Base-by-base conservation (phyloP, 192 early-diverging fungal genomes). In the Coemansia sp. region DNA sequence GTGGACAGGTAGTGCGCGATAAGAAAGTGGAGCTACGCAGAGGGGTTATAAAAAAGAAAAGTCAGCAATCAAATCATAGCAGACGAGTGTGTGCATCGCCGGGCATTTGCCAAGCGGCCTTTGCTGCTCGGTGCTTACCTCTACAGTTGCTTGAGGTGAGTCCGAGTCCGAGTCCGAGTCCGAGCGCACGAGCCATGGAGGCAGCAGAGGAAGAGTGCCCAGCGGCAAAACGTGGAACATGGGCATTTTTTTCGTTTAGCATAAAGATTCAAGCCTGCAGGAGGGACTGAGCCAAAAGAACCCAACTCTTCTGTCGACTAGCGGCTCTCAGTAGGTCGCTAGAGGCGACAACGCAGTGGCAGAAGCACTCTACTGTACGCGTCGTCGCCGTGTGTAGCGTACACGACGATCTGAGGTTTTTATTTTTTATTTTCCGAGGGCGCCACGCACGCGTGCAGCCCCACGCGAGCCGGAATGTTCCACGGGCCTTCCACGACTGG, bases 1-100 rank as follows among this genome's bases (percentile, higher is more conserved):
- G 67, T 67, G 24, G 84, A 75, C 17, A 92, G 74, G 48, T 89
- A 90, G 54, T 83, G 83, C 22, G 87, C 83, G 54, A 92, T 87
- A 21, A 92, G 79, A 76, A 83, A 90, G 65, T 90, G 84, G 52
- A 90, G 85, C 87, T 90, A 68, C 53, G 15, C 4, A 58, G 12
- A 57, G n/a, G n/a, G n/a, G n/a, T n/a, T n/a, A n/a, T n/a, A 12
- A 22, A 58, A 24, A 8, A 50, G 15, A 33, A 15, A 29, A 24
- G 8, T 24, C 43, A 46, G 26, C 43, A 46, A 46, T 46, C 43
- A 46, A 46, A 24, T 9, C 43, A 15, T 46, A 5, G 17, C 21
- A 10, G 12, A 10, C 22, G 43, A 24, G 26, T 46, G 21, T 46
- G 43, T n/a, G n/a, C n/a, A n/a, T n/a, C 21, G 43, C 17, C 22